Evolutionary conservation across 2,329 filamentous ascomycete genomes (phyloP).

Genomic region (Diplodia corticola): DNA sequence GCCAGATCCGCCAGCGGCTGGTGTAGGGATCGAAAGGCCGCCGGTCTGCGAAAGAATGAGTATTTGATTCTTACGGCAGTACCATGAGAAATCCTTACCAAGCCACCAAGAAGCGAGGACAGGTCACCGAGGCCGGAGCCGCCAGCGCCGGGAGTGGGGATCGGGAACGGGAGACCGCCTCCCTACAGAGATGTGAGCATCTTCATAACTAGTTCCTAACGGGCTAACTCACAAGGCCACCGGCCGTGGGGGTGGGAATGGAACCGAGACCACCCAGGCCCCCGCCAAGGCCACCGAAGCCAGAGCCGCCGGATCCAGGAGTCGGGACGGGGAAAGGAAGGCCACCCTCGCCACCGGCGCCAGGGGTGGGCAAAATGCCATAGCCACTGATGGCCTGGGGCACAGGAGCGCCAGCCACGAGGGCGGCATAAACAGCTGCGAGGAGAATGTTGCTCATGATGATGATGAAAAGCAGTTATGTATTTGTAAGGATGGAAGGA

Average conservation of each 20-base stretch:
- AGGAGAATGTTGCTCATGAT: constrained; percentile 9
- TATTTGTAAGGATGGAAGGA: neutral
- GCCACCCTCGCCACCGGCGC: neutral
- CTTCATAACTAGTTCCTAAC: too few species aligned
- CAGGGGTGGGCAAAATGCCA: neutral
- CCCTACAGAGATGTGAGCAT: neutral
- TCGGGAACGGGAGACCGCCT: neutral
- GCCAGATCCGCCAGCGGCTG: neutral
- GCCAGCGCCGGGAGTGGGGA: neutral
- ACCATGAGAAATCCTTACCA: neutral
- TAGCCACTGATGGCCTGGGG: neutral
- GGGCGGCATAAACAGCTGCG: constrained; percentile 3
- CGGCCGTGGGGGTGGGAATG: neutral
- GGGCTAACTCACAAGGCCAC: neutral
- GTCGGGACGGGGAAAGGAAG: neutral
- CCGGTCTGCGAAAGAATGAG: neutral
- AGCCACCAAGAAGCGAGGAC: neutral
- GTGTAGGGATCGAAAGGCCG: neutral
- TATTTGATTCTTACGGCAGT: neutral
- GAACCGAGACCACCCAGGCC: neutral
- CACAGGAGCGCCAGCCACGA: constrained; percentile 13
- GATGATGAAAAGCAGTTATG: neutral
- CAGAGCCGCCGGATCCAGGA: neutral
- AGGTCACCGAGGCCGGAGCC: neutral
- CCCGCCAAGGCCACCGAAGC: too few species aligned